These are phyloP conservation scores for Cryphonectria carpinicola DNA, from an alignment of 2,329 filamentous ascomycete species.

Conservation along the genomic window DNA sequence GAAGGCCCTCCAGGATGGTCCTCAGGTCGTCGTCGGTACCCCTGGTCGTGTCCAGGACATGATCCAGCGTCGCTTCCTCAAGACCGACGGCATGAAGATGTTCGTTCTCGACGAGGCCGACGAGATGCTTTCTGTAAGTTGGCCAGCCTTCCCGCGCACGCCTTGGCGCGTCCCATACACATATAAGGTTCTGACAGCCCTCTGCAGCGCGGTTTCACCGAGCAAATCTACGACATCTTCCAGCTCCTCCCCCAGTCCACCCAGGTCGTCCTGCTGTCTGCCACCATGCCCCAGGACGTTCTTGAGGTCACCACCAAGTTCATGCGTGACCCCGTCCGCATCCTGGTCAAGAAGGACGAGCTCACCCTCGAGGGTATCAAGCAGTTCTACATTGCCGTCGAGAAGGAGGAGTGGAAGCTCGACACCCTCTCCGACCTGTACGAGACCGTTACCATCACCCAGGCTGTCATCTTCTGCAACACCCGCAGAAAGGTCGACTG, in stretches of 20 bases:
- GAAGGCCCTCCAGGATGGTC: constrained; percentile 93
- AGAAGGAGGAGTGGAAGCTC: constrained; percentile 99
- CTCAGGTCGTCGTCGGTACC: constrained; percentile 96
- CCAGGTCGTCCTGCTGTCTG: constrained; percentile 97
- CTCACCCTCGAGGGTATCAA: constrained; percentile 96
- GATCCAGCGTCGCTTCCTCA: constrained; percentile 61
- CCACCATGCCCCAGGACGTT: constrained; percentile 95
- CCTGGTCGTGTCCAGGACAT: constrained; percentile 84
- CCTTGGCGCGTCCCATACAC: not conserved
- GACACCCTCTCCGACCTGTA: constrained; percentile 98
- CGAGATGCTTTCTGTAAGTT: constrained; percentile 74
- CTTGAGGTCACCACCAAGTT: constrained; percentile 99
- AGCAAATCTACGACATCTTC: constrained; percentile 99
- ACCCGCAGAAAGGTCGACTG: constrained; percentile 98
- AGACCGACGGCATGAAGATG: constrained; percentile 68
- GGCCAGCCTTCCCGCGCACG: not conserved
- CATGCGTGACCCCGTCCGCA: constrained; percentile 97
- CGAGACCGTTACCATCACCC: constrained; percentile 97
- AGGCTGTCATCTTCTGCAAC: constrained; percentile 99
- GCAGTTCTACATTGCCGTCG: constrained; percentile 98
- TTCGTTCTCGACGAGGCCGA: constrained; percentile 65
- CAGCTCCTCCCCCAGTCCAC: constrained; percentile 94
- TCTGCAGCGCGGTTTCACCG: constrained; percentile 90
- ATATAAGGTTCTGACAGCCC: constrained; percentile 39
- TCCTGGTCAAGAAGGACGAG: constrained; percentile 98